Evolutionary conservation across 73 alveolate species (phyloP), one percentile per base, ranked within the genome.

Genomic region (Effrenium voratum): DNA sequence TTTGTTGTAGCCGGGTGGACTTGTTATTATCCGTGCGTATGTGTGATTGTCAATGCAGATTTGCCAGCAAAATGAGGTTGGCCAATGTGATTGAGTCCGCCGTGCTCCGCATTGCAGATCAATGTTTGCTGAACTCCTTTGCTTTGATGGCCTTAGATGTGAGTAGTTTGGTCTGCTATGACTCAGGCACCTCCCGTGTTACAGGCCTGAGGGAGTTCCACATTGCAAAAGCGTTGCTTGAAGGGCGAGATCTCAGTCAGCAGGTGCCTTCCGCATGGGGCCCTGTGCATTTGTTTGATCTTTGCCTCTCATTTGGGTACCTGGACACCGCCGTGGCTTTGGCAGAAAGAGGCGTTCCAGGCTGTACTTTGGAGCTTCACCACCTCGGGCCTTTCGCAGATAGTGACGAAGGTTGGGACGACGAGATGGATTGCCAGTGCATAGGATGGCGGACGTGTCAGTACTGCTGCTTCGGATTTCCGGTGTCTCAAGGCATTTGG

Each of bases 191-290:
- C n/a, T n/a, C n/a, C n/a, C n/a, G n/a, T n/a, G n/a, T n/a, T n/a
- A n/a, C n/a, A n/a, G 94, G 79, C 10, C 49, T 87, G 8, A 46
- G 26, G 66, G 94, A 86, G 41, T 86, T 86, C 41, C 47, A 60
- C 34, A 45, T 86, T 57, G 94, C 94, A 8, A 86, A 43, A 36
- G 94, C 94, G 12, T 5, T 86, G 55, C n/a, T 60, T 3, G 84
- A 44, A 1, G 83, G 83, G 12, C 83, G 79, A 13, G 50, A 32
- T 2, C 59, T 77, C 16, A 59, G 82, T 38, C 66, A 43, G 13
- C 22, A 38, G 66, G 66, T 60, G 34, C 68, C 47, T 3, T 86
- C 94, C 26, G 60, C 40, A n/a, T 41, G 87, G 87, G 87, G 87
- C 45, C 70, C 45, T 30, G 46, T 24, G 46, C 57, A 60, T 76